A percentile compares a stretch with the other conserved stretches of the same genome.
Evolutionary conservation across 2,329 filamentous ascomycete species (phyloP).

Genomic region (Pestalotiopsis sp.): DNA sequence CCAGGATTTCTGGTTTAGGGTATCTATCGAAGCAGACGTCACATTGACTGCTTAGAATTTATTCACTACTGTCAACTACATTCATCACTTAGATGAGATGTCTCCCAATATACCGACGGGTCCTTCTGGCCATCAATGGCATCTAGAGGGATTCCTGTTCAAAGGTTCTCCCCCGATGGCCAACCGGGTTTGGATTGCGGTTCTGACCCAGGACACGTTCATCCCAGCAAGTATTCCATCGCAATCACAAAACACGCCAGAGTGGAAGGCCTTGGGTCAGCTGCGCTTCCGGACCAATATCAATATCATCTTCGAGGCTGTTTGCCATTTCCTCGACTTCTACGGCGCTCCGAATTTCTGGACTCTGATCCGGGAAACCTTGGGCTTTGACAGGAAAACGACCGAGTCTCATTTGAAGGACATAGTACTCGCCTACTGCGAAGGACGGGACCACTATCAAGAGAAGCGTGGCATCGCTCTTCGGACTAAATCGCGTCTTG

Average conservation of each 20-base stretch:
- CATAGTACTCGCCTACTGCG: constrained; percentile 9
- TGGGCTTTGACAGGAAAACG: not conserved
- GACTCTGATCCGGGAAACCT: not conserved
- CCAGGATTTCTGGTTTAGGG: too few relatives aligned
- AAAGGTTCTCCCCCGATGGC: not conserved
- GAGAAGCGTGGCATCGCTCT: not conserved
- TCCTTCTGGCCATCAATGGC: not conserved
- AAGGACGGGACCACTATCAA: not conserved
- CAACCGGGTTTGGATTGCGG: not conserved
- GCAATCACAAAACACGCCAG: too few relatives aligned
- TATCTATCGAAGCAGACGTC: too few relatives aligned
- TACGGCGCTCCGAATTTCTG: constrained; percentile 12
- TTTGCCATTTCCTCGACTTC: constrained; percentile 11
- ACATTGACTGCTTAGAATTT: too few relatives aligned
- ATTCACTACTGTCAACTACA: too few relatives aligned
- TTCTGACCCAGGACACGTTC: constrained; percentile 7
- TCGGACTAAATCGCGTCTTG: not conserved
- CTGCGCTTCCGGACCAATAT: constrained; percentile 15
- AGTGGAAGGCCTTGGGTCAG: not conserved
- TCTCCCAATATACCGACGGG: not conserved
- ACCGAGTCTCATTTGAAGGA: constrained; percentile 2
- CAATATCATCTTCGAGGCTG: constrained; percentile 14
- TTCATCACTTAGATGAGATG: not conserved
- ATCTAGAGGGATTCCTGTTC: not conserved
- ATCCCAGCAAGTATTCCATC: constrained; percentile 1